These are phyloP conservation scores for Saccharomyces pastorianus DNA, from an alignment of 1,139 yeast species.

Conservation along the genomic window DNA sequence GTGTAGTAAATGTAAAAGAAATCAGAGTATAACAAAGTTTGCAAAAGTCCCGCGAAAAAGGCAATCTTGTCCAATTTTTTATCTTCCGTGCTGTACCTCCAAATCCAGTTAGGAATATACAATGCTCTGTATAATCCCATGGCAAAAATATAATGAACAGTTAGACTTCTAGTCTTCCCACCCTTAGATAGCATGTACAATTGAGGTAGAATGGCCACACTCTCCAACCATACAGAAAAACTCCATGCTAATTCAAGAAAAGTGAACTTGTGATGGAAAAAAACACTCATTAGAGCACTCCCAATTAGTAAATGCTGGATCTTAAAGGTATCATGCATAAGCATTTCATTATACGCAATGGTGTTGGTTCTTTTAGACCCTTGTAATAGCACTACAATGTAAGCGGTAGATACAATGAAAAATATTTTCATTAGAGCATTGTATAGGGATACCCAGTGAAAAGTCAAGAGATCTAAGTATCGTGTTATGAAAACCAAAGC, in stretches of 20 bases:
- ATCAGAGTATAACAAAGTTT: slow-evolving; percentile 83
- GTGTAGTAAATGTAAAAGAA: slow-evolving; percentile 87
- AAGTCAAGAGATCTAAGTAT: slow-evolving; percentile 54
- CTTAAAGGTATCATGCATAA: slow-evolving; percentile 70
- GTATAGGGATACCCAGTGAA: slow-evolving; percentile 58
- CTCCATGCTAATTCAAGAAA: slow-evolving; percentile 63
- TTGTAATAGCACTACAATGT: slow-evolving; percentile 68
- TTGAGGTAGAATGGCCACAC: slow-evolving; percentile 89
- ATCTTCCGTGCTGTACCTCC: slow-evolving; percentile 65
- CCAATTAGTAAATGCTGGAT: slow-evolving; percentile 63
- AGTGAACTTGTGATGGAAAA: slow-evolving; percentile 61
- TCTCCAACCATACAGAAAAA: slow-evolving; percentile 78
- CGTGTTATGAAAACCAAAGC: slow-evolving; percentile 71
- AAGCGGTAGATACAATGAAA: slow-evolving; percentile 66
- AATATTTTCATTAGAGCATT: slow-evolving; percentile 74
- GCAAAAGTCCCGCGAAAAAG: slow-evolving; percentile 71
- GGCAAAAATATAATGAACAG: slow-evolving; percentile 89
- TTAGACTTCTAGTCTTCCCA: slow-evolving; percentile 81
- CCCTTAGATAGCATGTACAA: slow-evolving; percentile 81
- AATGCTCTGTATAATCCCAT: slow-evolving; percentile 82
- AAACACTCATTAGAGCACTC: slow-evolving; percentile 48
- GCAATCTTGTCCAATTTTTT: slow-evolving; percentile 60
- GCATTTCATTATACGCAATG: slow-evolving; percentile 42
- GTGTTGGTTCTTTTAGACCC: slow-evolving; percentile 39
- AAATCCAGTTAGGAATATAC: slow-evolving; percentile 91